A percentile compares a stretch with the other conserved stretches of the same genome.
Conservation (phyloP, 2,329 filamentous ascomycete species). For the Thielaviopsis cerberus region DNA sequence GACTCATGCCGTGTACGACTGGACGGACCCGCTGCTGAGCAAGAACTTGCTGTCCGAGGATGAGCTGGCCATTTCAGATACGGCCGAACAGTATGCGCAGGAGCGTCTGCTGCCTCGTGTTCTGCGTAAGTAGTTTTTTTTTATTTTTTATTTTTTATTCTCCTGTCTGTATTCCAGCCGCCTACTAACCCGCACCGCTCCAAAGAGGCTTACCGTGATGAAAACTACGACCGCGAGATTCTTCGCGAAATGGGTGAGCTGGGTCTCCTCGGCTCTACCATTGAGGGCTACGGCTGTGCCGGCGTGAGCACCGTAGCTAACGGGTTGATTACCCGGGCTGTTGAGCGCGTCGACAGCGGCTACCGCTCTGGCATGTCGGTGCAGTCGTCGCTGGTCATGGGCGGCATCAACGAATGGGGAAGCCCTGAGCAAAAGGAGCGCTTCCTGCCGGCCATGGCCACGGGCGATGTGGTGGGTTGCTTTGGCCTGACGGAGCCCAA, state of each 20-base stretch:
- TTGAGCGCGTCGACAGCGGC: slow-evolving; percentile 78
- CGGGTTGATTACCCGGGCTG: slow-evolving; percentile 76
- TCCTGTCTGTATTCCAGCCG: neutral
- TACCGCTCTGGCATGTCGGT: slow-evolving; percentile 89
- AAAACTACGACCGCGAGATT: slow-evolving; percentile 71
- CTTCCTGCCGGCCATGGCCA: slow-evolving; percentile 63
- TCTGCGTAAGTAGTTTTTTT: slow-evolving; percentile 40
- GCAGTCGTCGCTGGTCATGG: slow-evolving; percentile 85
- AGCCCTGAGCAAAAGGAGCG: slow-evolving; percentile 74
- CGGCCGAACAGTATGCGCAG: slow-evolving; percentile 84
- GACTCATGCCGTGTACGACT: slow-evolving; percentile 44
- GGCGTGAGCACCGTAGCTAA: slow-evolving; percentile 74
- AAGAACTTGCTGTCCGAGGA: slow-evolving; percentile 71
- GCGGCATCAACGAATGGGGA: slow-evolving; percentile 74
- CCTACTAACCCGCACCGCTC: neutral
- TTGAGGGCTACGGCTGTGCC: slow-evolving; percentile 74
- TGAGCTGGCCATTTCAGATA: slow-evolving; percentile 75
- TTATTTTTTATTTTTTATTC: neutral
- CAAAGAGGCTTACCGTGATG: slow-evolving; percentile 64
- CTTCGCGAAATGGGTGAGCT: slow-evolving; percentile 83
- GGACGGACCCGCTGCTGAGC: slow-evolving; percentile 70
- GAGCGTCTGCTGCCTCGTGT: slow-evolving; percentile 72
- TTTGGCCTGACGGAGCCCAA: slow-evolving; percentile 88
- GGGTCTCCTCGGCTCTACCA: slow-evolving; percentile 70
- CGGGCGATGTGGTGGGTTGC: slow-evolving; percentile 64